Percentiles rank a stretch among this genome's conserved stretches.
These are phyloP conservation scores for Lotus japonicus DNA, from an alignment of 306 rosid species.

Conservation along the genomic window DNA sequence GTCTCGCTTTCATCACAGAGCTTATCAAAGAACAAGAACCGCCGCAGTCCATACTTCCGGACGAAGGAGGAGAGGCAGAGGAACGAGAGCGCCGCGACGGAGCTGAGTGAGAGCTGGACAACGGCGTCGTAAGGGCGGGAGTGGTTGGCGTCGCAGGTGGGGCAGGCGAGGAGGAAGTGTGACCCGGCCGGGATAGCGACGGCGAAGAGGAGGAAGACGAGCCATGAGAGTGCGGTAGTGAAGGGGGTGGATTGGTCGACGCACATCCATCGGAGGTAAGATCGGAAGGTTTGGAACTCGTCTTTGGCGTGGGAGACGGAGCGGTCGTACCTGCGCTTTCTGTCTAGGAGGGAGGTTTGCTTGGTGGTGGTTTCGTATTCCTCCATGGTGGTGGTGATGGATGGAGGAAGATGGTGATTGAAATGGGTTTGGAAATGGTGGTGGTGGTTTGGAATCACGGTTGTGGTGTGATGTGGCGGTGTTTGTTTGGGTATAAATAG, in stretches of 20 bases:
- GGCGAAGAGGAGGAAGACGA: slow-evolving; percentile 49
- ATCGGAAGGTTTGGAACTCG: slow-evolving; percentile 67
- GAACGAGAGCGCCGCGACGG: slow-evolving; percentile 61
- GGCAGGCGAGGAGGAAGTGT: slow-evolving; percentile 60
- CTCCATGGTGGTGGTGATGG: slow-evolving; percentile 8
- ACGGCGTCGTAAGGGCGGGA: slow-evolving; percentile 59
- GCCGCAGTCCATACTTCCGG: slow-evolving; percentile 47
- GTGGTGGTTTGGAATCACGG: background rate
- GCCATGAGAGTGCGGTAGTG: slow-evolving; percentile 65
- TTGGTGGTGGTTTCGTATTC: background rate
- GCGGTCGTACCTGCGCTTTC: slow-evolving; percentile 31
- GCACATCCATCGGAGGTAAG: slow-evolving; percentile 84
- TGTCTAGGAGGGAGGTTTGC: slow-evolving; percentile 22
- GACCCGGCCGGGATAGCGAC: slow-evolving; percentile 55
- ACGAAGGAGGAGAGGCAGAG: slow-evolving; percentile 62
- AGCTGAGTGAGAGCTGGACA: slow-evolving; percentile 67
- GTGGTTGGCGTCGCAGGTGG: slow-evolving; percentile 58
- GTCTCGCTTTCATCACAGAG: slow-evolving; percentile 79
- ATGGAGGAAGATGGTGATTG: too few relatives aligned
- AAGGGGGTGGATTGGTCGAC: slow-evolving; percentile 68
- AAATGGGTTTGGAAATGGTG: background rate
- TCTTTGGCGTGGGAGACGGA: slow-evolving; percentile 48
- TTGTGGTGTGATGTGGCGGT: too few relatives aligned
- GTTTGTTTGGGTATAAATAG: too few relatives aligned
- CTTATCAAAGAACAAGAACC: slow-evolving; percentile 78